Evolutionary conservation across 306 rosid species (phyloP), one percentile per base, ranked within the genome.

Genomic region (Lathyrus oleraceus): DNA sequence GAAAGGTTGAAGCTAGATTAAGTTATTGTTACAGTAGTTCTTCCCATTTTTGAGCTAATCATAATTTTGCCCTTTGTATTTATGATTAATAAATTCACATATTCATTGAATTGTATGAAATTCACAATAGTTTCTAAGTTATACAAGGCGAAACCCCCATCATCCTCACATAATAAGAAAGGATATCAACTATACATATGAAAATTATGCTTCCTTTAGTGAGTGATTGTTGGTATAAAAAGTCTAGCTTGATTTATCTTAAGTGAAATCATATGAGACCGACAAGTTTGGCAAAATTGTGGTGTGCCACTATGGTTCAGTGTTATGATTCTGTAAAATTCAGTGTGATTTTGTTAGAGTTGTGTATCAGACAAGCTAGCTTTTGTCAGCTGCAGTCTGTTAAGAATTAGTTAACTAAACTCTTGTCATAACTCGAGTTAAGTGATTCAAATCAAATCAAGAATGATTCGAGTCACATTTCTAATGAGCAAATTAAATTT

Each of bases 1-100:
- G 20, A 78, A 19, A 76, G 69, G 69, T 57, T 64, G 80, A 59
- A 47, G 78, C 63, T 65, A 53, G 79, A 45, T 63, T 25, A 59
- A 65, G 63, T 48, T 78, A 5, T 78, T 13, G 17, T 73, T 45
- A 39, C 35, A 69, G 53, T 67, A 63, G 30, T 60, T 66, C 75
- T 63, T 75, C 57, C 69, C 59, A 65, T 69, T 79, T 65, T 76
- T 76, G 1, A 58, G 65, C 64, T 51, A 77, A 58, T 77, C 61
- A 71, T 45, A 49, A 5, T 38, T 52, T 78, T 35, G 0, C 61
- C 68, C 21, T 39, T 51, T 59, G 73, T 65, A 36, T 43, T 68
- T 58, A 38, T 60, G 61, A 67, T 54, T n/a, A 62, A 81, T 42
- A 44, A 77, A 43, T 65, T 39, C 52, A 60, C 61, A 74, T 58